A percentile compares a stretch with the other conserved stretches of the same genome.
Evolutionary conservation across 2,329 filamentous ascomycete genomes (phyloP).

Genomic region (Botryotinia convoluta): DNA sequence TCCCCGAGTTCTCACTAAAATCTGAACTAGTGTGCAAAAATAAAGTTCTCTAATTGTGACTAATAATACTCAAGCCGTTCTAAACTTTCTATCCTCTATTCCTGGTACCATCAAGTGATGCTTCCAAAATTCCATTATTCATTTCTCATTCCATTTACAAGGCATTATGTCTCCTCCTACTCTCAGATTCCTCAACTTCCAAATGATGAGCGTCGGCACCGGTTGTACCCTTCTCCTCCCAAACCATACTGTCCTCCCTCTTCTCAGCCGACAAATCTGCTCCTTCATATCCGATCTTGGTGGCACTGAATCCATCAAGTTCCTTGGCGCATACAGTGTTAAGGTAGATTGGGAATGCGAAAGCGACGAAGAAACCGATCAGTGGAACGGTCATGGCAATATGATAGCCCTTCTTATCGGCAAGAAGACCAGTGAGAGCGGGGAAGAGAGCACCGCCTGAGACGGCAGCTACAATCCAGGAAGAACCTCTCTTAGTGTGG

Average conservation of each 20-base stretch:
- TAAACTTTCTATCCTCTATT: neutral
- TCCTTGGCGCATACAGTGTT: constrained; percentile 38
- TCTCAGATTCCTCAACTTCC: neutral
- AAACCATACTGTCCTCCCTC: neutral
- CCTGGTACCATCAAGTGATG: neutral
- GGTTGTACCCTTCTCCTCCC: constrained; percentile 13
- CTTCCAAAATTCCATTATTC: neutral
- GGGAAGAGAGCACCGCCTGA: constrained; percentile 35
- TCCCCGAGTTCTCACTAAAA: neutral
- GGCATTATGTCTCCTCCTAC: neutral
- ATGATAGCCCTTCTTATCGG: constrained; percentile 18
- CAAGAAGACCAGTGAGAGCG: constrained; percentile 23
- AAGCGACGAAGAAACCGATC: constrained; percentile 38
- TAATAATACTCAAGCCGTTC: neutral
- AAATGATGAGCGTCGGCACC: neutral
- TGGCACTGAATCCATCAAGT: constrained; percentile 40
- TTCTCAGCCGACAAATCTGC: constrained; percentile 9
- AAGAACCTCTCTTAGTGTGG: constrained; percentile 75
- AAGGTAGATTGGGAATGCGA: constrained; percentile 40
- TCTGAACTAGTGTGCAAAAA: neutral
- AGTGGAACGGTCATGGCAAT: constrained; percentile 38
- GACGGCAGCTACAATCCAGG: constrained; percentile 61
- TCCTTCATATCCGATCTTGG: constrained; percentile 38
- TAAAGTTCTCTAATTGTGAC: neutral
- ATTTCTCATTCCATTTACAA: neutral